Evolutionary conservation across 108 stramenopile species (phyloP).

Genomic region (Skeletonema potamos): DNA sequence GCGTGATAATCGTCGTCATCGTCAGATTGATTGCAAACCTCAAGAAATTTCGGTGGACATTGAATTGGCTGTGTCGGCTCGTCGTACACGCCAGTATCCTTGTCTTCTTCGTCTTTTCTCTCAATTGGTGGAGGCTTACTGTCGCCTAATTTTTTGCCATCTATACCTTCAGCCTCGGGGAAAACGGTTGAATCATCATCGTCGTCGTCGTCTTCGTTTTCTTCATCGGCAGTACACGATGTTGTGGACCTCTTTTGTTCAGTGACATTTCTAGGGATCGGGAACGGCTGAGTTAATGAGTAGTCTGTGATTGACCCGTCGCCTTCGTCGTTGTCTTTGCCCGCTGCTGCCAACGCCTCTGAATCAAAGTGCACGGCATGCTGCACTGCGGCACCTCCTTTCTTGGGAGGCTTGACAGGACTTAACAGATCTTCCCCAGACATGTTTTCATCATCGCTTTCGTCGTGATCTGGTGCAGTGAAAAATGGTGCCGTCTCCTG

Average conservation of each 20-base stretch:
- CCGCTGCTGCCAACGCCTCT: background rate
- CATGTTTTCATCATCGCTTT: conserved; percentile 6
- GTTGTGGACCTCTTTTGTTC: background rate
- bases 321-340: background rate
- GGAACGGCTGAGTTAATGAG: conserved; percentile 10
- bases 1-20: conserved; percentile 16
- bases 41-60: background rate
- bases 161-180: background rate
- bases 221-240: background rate
- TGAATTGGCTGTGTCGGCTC: background rate
- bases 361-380: conserved; percentile 3
- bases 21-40: background rate
- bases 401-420: background rate
- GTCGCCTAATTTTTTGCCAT: background rate
- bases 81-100: background rate
- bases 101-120: background rate
- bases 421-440: background rate
- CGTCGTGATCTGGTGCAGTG: background rate
- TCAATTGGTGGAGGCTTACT: background rate
- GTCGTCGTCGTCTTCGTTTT: background rate
- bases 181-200: conserved; percentile 7
- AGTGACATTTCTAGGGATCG: background rate
- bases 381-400: background rate
- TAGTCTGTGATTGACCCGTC: conserved; percentile 6
- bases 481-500: background rate